Base-by-base conservation (phyloP, 2,329 filamentous ascomycete species). In the Penicillium brevicompactum region DNA sequence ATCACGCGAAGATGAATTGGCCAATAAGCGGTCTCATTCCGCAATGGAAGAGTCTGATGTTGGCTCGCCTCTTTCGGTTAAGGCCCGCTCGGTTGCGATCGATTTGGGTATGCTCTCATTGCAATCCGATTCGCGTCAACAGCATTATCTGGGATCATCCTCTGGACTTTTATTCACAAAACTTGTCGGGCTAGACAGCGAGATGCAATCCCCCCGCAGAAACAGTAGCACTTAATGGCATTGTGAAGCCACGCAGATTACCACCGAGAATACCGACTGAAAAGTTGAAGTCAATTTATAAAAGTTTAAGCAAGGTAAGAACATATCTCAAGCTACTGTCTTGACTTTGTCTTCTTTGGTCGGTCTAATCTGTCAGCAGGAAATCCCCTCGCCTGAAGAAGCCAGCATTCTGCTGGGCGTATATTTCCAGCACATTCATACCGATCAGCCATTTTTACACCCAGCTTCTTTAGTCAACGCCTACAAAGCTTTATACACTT, bases 121-220 rank as follows among this genome's bases (percentile, higher is more conserved):
- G 10, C 72, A 75, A 45, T 72, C 73, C 0, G 73, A 76, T 48
- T 70, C 70, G 1, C 62, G 65, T n/a, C 73, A 75, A 31, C 66
- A 65, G 38, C 72, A 75, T 43, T 75, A 75, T 49, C 64, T 74
- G 3, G 73, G 73, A 4, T 74, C 74, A 1, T 75, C 71, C 1
- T 75, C 73, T 2, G 74, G 73, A 0, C 62, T 71, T 0, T 57
- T 76, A 0, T 74, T 76, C 52, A 68, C 71, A 0, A 69, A 65
- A 47, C 27, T 69, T 11, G 60, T 68, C 18, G 63, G 63, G 2
- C 38, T 55, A 21, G 53, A 60, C 24, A 57, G 45, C 49, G 48
- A 51, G n/a, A 16, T 21, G 6, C 34, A 37, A 37, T 37, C 34
- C 6, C 6, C 34, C 34, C 14, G n/a, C 4, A 37, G 34, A 37